These are phyloP conservation scores for Suhomyces panamericanus DNA, from an alignment of 1,139 yeast species.

Conservation along the genomic window DNA sequence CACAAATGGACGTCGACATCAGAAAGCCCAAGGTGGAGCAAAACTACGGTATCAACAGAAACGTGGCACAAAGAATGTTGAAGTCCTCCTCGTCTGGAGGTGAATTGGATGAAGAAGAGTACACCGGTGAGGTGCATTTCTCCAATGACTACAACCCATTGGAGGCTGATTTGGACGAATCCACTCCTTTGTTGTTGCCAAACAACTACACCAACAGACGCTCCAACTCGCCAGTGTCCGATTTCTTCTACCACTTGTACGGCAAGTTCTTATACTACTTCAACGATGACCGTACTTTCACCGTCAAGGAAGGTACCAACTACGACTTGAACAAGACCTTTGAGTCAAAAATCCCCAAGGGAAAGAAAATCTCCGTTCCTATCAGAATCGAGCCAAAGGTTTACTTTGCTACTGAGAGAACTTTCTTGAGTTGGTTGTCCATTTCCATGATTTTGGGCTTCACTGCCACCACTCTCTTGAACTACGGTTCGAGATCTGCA, in stretches of 20 bases:
- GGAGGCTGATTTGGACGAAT: constrained; percentile 50
- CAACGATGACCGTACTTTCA: constrained; percentile 67
- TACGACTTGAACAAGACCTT: constrained; percentile 60
- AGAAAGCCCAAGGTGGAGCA: constrained; percentile 79
- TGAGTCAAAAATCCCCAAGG: constrained; percentile 65
- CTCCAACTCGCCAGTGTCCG: constrained; percentile 32
- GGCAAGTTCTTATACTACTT: constrained; percentile 47
- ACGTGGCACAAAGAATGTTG: constrained; percentile 24
- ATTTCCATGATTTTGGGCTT: constrained; percentile 72
- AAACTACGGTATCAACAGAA: constrained; percentile 57
- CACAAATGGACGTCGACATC: constrained; percentile 97
- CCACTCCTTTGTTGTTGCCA: constrained; percentile 43
- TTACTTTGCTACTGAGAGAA: constrained; percentile 81
- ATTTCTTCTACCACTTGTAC: constrained; percentile 34
- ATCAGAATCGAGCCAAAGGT: constrained; percentile 84
- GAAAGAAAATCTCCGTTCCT: constrained; percentile 72
- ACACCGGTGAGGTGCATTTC: constrained; percentile 45
- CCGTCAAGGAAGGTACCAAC: constrained; percentile 79
- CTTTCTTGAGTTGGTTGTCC: constrained; percentile 75
- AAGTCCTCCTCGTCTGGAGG: constrained; percentile 49
- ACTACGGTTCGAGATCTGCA: constrained; percentile 68
- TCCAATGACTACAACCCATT: constrained; percentile 50
- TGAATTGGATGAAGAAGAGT: constrained; percentile 50
- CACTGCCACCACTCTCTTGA: constrained; percentile 68
- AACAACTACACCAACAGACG: constrained; percentile 31